Conservation (phyloP, 1,139 yeast genomes). For the Hyphopichia wangnamkhiaoensis region DNA sequence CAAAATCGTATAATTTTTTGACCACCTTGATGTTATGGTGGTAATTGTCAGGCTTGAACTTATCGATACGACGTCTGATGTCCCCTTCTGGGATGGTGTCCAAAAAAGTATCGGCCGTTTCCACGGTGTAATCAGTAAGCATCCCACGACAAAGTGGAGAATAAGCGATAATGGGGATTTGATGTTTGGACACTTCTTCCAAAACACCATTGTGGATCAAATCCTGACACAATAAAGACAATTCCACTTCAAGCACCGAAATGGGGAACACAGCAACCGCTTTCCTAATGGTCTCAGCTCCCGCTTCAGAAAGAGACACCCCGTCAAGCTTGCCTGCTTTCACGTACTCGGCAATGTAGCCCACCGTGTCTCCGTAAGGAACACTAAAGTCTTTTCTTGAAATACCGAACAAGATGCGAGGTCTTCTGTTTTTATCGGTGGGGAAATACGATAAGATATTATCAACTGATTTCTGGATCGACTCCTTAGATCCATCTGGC, state of each 20-base stretch:
- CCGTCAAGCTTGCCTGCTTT: conserved; percentile 62
- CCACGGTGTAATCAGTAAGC: conserved; percentile 60
- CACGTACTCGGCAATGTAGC: conserved; percentile 51
- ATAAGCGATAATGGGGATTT: conserved; percentile 73
- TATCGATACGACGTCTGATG: conserved; percentile 51
- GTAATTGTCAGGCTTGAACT: conserved; percentile 60
- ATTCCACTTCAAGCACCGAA: conserved; percentile 72
- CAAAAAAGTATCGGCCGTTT: conserved; percentile 30
- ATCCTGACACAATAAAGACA: conserved; percentile 66
- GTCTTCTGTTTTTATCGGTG: conserved; percentile 36
- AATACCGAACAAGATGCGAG: conserved; percentile 61
- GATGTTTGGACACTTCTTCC: conserved; percentile 43
- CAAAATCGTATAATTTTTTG: conserved; percentile 45
- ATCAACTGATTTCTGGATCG: conserved; percentile 51
- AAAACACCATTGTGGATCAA: conserved; percentile 62
- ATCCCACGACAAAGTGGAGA: conserved; percentile 84
- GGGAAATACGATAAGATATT: conserved; percentile 48
- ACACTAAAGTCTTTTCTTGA: conserved; percentile 63
- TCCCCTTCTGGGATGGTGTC: conserved; percentile 55
- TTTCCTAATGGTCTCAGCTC: conserved; percentile 55
- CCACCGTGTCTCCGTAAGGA: conserved; percentile 52
- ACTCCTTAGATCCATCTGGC: conserved; percentile 54
- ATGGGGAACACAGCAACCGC: conserved; percentile 57
- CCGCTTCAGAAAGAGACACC: conserved; percentile 71
- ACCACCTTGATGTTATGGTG: conserved; percentile 52